Percentiles rank a stretch among this genome's conserved stretches.
phyloP scores from a whole-genome alignment of 805 yeast species.

The Starmerella geochares region DNA sequence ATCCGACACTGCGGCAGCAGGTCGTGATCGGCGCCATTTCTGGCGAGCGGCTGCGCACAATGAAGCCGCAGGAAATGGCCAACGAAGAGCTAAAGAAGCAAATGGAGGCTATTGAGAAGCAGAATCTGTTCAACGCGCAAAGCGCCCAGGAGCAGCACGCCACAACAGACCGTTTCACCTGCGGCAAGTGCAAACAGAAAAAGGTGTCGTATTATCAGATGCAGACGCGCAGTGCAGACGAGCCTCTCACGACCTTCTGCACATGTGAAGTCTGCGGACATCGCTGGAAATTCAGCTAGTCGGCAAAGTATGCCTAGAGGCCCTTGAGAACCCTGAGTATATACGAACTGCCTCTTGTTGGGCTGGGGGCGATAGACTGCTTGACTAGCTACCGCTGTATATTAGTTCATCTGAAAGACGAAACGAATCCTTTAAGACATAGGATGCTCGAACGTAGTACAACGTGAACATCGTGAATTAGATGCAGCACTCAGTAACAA shows the following conservation, averaged over 20 bases:
- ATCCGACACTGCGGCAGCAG: slow-evolving; percentile 68
- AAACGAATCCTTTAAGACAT: too few relatives aligned
- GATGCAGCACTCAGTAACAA: too few relatives aligned
- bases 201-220: slow-evolving; percentile 93
- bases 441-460: too few relatives aligned
- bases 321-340: not conserved
- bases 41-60: slow-evolving; percentile 56
- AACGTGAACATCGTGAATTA: too few relatives aligned
- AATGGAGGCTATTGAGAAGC: slow-evolving; percentile 72
- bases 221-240: slow-evolving; percentile 98
- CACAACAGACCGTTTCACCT: slow-evolving; percentile 88
- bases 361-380: not conserved
- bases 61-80: slow-evolving; percentile 93
- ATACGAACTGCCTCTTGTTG: not conserved
- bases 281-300: slow-evolving; percentile 87
- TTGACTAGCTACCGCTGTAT: not conserved
- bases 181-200: slow-evolving; percentile 96
- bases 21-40: slow-evolving; percentile 57
- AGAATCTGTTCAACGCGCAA: slow-evolving; percentile 90
- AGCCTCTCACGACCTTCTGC: slow-evolving; percentile 95
- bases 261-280: slow-evolving; percentile 97
- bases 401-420: not conserved
- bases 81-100: slow-evolving; percentile 82
- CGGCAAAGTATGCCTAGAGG: too few relatives aligned
- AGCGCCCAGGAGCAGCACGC: slow-evolving; percentile 96